These are phyloP conservation scores for Mycena vitilis DNA, from an alignment of 768 basidiomycete genomes.

Conservation along the genomic window DNA sequence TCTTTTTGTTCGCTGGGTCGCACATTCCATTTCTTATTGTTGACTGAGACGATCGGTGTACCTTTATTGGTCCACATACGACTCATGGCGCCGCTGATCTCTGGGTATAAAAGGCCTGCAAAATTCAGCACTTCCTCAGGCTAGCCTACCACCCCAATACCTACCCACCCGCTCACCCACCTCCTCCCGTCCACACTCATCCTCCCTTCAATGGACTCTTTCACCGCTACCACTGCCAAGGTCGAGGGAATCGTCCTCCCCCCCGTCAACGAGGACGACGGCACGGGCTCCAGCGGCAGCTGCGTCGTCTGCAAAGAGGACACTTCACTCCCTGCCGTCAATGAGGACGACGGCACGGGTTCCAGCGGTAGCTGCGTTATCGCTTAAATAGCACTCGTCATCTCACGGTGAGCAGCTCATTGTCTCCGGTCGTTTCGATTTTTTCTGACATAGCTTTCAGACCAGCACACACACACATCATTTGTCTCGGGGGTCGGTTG, in stretches of 20 bases:
- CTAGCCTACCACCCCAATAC: slow-evolving; percentile 11
- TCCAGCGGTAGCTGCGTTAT: not conserved
- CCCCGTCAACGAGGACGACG: too few species aligned
- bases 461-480: slow-evolving; percentile 8
- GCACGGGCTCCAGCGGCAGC: not conserved
- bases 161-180: slow-evolving; percentile 1
- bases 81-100: not conserved
- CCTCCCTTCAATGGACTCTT: slow-evolving; percentile 30
- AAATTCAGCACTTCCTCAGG: slow-evolving; percentile 10
- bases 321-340: too few species aligned
- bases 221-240: slow-evolving; percentile 2
- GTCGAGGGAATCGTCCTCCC: too few species aligned
- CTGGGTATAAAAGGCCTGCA: slow-evolving; percentile 15
- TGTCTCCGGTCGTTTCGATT: too few species aligned
- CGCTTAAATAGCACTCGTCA: too few species aligned
- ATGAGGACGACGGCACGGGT: not conserved
- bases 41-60: slow-evolving; percentile 10
- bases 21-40: slow-evolving; percentile 14
- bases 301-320: slow-evolving; percentile 18
- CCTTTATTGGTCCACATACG: not conserved
- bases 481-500: slow-evolving; percentile 8
- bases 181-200: slow-evolving; percentile 16
- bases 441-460: not conserved
- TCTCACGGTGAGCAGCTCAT: too few species aligned
- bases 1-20: slow-evolving; percentile 14